A percentile compares a stretch with the other conserved stretches of the same genome.
phyloP scores from a whole-genome alignment of 176 grass and related monocot species.

The Carex myosuroides region DNA sequence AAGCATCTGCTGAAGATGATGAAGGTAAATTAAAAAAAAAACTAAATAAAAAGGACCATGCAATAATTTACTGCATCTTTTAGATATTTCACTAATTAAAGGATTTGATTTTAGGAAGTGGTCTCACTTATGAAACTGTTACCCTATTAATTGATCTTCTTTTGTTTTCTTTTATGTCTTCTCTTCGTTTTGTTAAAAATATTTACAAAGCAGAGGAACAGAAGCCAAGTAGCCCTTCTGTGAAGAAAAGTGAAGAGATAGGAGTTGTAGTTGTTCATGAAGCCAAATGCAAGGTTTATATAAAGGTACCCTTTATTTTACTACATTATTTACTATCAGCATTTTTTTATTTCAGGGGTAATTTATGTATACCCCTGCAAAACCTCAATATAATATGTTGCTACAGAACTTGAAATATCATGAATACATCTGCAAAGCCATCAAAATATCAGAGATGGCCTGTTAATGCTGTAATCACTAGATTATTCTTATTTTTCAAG shows the following conservation, averaged over 20 bases:
- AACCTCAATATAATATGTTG: not conserved
- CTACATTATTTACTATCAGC: not conserved
- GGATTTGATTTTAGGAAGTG: not conserved
- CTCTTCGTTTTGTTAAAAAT: constrained; percentile 15
- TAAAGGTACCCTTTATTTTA: constrained; percentile 52
- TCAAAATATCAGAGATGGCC: not conserved
- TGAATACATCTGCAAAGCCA: not conserved
- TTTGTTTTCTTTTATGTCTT: not conserved
- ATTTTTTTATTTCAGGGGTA: not conserved
- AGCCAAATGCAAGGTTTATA: constrained; percentile 97
- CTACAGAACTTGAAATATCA: not conserved
- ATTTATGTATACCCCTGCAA: not conserved
- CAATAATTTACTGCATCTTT: not conserved
- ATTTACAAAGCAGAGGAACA: constrained; percentile 47
- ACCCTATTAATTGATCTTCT: not conserved
- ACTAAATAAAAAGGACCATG: not conserved
- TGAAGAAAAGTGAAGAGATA: constrained; percentile 90
- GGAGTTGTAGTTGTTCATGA: constrained; percentile 83
- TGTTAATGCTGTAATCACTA: not conserved
- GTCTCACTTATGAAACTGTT: constrained; percentile 6
- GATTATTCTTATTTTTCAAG: not conserved
- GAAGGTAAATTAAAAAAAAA: constrained; percentile 41
- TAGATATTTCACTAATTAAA: not conserved
- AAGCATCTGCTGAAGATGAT: constrained; percentile 63
- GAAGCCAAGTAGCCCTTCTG: constrained; percentile 82